Percentiles rank a stretch among this genome's conserved stretches.
phyloP scores from a whole-genome alignment of 495 filamentous ascomycete species.

The Lasiosphaeris hirsuta region DNA sequence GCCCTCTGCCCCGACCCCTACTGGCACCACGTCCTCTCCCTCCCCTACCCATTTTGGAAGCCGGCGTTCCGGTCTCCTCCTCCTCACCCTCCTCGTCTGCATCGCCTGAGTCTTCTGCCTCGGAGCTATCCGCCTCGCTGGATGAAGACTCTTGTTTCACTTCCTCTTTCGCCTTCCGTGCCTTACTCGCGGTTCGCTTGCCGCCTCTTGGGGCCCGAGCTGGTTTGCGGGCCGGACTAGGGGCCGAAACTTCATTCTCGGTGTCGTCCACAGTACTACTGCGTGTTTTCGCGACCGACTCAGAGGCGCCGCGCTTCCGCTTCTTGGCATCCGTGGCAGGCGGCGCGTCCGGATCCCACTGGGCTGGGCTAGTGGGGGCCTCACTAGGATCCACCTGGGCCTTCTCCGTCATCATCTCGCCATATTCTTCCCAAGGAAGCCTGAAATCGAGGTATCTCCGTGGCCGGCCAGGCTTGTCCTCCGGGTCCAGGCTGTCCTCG shows the following conservation, averaged over 20 bases:
- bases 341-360: conserved; percentile 42
- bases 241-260: conserved; percentile 40
- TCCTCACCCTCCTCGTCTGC: conserved; percentile 39
- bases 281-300: conserved; percentile 38
- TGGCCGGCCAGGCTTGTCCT: conserved; percentile 53
- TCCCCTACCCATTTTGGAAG: conserved; percentile 23
- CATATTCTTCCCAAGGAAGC: conserved; percentile 75
- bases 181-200: conserved; percentile 40
- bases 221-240: conserved; percentile 33
- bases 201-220: conserved; percentile 35
- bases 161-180: conserved; percentile 31
- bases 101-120: conserved; percentile 54
- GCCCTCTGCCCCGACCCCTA: conserved; percentile 34
- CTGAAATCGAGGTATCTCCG: conserved; percentile 63
- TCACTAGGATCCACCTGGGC: conserved; percentile 57
- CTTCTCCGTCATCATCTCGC: conserved; percentile 67
- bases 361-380: conserved; percentile 54
- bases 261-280: conserved; percentile 56
- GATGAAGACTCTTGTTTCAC: conserved; percentile 48
- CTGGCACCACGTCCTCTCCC: conserved; percentile 22
- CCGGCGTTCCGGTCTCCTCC: conserved; percentile 25
- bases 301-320: conserved; percentile 44
- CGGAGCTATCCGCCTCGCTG: conserved; percentile 60
- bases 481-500: conserved; percentile 64
- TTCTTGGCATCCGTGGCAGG: conserved; percentile 33